Base-by-base conservation (phyloP, 176 grass and related monocot species). In the Poa pratensis region DNA sequence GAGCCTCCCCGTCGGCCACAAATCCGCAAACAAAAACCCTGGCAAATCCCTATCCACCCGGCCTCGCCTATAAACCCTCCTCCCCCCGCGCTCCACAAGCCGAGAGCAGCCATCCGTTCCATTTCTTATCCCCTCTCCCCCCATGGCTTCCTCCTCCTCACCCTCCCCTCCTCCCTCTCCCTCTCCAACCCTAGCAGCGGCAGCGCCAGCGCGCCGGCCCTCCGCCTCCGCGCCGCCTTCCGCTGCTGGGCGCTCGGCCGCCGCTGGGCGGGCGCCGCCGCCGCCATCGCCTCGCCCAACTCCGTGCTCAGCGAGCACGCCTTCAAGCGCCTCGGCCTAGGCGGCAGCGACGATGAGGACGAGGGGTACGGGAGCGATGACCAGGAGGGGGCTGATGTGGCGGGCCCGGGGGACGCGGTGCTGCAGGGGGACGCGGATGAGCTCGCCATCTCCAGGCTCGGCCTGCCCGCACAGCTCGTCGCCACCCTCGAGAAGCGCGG, bases 231-330 rank as follows among this genome's bases (percentile, higher is more conserved):
- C 54, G 43, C 71, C 28, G 78, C 86, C 71, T 82, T 86, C 77
- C 81, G 77, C 69, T 86, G 58, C 84, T 76, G 57, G 57, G 86
- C 65, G 50, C 88, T 94, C 80, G 72, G 64, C 58, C 27, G 73
- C 75, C 62, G 73, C 39, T 91, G 68, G 81, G 28, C 51, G 45
- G 87, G 69, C 34, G 89, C 77, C 50, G 69, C 62, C 49, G 62
- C 62, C 7, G 91, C 93, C 55, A 82, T 96, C 42, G 93, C 88
- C 12, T 96, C 90, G 73, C 86, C 90, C 49, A 95, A 90, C 74
- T 96, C 97, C 34, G 76, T 99, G 68, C 94, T 99, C 27, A 99
- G 94, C 83, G 91, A 99, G 88, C 91, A 96, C 72, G 94, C 97
- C 48, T 96, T 99, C 88, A 92, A 94, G 88, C 91, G 96, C 8